phyloP scores from a whole-genome alignment of 2,329 filamentous ascomycete genomes.

The Ustilaginoidea virens region DNA sequence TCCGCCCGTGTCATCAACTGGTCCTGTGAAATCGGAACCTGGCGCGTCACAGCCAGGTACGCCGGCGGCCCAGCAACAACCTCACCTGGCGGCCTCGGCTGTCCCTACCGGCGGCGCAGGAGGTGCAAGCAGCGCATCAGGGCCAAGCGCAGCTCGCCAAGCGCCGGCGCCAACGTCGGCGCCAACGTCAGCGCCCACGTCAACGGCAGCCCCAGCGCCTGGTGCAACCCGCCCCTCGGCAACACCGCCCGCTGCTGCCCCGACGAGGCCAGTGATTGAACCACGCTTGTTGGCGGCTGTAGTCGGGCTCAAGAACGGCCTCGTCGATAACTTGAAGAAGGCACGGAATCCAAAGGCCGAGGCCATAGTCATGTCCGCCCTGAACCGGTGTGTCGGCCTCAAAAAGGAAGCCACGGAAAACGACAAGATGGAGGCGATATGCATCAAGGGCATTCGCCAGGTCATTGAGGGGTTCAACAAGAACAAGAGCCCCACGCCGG shows the following conservation, averaged over 20 bases:
- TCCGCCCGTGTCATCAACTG: slow-evolving; percentile 4
- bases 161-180: slow-evolving; percentile 3
- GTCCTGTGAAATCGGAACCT: slow-evolving; percentile 15
- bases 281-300: slow-evolving; percentile 26
- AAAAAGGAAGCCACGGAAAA: slow-evolving; percentile 27
- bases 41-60: slow-evolving; percentile 7
- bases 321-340: slow-evolving; percentile 29
- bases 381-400: slow-evolving; percentile 35
- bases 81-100: slow-evolving; percentile 6
- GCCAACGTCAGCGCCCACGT: slow-evolving; percentile 1
- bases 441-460: slow-evolving; percentile 25
- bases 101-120: slow-evolving; percentile 1
- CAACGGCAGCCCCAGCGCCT: slow-evolving; percentile 6
- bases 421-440: slow-evolving; percentile 30
- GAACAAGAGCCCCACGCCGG: slow-evolving; percentile 19
- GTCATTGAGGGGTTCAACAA: slow-evolving; percentile 28
- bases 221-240: slow-evolving; percentile 10
- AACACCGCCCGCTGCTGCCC: slow-evolving; percentile 12
- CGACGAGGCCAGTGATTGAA: slow-evolving; percentile 24
- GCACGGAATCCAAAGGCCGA: slow-evolving; percentile 26
- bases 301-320: slow-evolving; percentile 28
- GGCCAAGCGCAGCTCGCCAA: no score
- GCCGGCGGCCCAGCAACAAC: slow-evolving; percentile 7
- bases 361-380: slow-evolving; percentile 34
- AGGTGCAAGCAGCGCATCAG: no score